These are phyloP conservation scores for Ophiosphaerella korrae DNA, from an alignment of 2,329 filamentous ascomycete species.

Conservation along the genomic window DNA sequence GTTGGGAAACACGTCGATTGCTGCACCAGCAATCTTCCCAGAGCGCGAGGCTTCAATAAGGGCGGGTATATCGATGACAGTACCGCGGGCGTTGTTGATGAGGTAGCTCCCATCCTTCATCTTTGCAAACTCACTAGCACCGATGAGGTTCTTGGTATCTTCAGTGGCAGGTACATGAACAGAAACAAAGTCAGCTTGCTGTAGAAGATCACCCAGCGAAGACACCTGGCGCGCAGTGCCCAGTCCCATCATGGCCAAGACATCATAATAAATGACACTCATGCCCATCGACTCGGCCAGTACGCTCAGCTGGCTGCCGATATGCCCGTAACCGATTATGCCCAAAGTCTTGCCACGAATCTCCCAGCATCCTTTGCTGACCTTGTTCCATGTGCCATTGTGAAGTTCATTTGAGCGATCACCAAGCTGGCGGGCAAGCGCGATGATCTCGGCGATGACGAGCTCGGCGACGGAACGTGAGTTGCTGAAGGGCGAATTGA, in stretches of 20 bases:
- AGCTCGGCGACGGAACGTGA: constrained; percentile 95
- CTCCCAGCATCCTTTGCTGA: constrained; percentile 96
- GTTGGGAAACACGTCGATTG: constrained; percentile 93
- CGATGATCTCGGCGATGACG: constrained; percentile 92
- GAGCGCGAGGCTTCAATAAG: constrained; percentile 84
- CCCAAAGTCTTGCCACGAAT: constrained; percentile 96
- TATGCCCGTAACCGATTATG: constrained; percentile 96
- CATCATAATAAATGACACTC: constrained; percentile 96
- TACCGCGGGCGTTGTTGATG: constrained; percentile 94
- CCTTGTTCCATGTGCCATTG: constrained; percentile 95
- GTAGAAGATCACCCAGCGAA: constrained; percentile 75
- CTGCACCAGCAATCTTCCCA: constrained; percentile 89
- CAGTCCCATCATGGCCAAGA: constrained; percentile 90
- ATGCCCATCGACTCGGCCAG: constrained; percentile 97
- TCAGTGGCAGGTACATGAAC: constrained; percentile 92
- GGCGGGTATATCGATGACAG: constrained; percentile 90
- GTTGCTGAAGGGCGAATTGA: constrained; percentile 99
- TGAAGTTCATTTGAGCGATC: constrained; percentile 96
- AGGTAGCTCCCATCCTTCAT: constrained; percentile 96
- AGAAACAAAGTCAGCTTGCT: constrained; percentile 86
- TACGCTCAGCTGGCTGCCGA: constrained; percentile 93
- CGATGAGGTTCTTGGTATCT: constrained; percentile 93
- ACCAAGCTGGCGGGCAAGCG: constrained; percentile 85
- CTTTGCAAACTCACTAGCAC: constrained; percentile 73
- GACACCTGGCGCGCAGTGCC: constrained; percentile 85